Percentiles rank a stretch among this genome's conserved stretches.
phyloP scores from a whole-genome alignment of 371 early-diverging fungal species.

The Mortierella sp. region DNA sequence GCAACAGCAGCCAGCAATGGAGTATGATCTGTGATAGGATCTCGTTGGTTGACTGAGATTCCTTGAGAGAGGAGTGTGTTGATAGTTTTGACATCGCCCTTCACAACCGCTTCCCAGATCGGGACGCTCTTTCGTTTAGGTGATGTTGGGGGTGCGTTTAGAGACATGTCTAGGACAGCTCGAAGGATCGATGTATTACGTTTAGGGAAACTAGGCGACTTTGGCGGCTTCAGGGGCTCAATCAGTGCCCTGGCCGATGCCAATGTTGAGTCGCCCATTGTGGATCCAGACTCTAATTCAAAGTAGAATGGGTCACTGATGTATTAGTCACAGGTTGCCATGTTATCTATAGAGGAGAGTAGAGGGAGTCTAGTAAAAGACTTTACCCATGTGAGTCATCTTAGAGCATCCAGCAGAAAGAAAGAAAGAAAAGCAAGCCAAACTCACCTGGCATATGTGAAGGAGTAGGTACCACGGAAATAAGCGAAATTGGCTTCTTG shows the following conservation, averaged over 20 bases:
- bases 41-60: conserved; percentile 56
- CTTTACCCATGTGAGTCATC: too few species aligned
- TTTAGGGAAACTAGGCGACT: conserved; percentile 23
- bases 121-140: conserved; percentile 34
- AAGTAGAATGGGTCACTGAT: too few species aligned
- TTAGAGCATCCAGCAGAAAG: too few species aligned
- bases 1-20: conserved; percentile 58
- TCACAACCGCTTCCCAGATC: conserved; percentile 47
- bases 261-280: too few species aligned
- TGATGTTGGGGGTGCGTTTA: conserved; percentile 41
- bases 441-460: not conserved
- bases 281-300: too few species aligned
- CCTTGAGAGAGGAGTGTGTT: conserved; percentile 39
- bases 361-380: too few species aligned
- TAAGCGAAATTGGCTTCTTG: conserved; percentile 49
- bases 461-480: conserved; percentile 45
- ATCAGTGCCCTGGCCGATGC: not conserved
- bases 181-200: conserved; percentile 41
- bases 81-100: conserved; percentile 38
- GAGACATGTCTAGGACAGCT: conserved; percentile 46
- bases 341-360: too few species aligned
- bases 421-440: too few species aligned
- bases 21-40: conserved; percentile 61
- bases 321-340: too few species aligned
- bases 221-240: conserved; percentile 20